Evolutionary conservation across 768 basidiomycete species (phyloP), one percentile per base, ranked within the genome.

Genomic region (Collybia mongolica): DNA sequence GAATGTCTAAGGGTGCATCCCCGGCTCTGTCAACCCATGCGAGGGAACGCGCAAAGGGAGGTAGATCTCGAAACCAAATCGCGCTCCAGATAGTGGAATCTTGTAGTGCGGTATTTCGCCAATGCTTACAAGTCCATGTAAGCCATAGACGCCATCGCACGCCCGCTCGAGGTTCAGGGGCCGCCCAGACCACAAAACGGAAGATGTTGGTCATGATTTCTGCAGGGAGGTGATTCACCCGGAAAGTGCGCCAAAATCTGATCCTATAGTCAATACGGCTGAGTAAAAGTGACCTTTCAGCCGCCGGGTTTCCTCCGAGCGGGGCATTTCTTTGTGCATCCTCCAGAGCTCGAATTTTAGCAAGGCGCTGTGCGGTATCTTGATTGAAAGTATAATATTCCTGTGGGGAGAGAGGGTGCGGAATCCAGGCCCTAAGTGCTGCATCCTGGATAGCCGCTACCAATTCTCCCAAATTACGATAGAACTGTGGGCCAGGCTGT

Each of bases 141-240:
- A 88, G 60, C 44, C 59, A 60, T 28, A 82, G 60, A 43, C 84
- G 82, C 49, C 53, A 60, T 7, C 54, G 48, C 17, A 76, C 65
- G 9, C 73, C 72, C 19, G 61, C 54, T 5, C 54, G 48, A 14
- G 74, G 69, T 38, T 69, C 57, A 38, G 56, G 54, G 18, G 72
- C 59, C n/a, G 79, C 75, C 84, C 82, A 86, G 36, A 72, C 73
- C 32, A 81, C 75, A 57, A 70, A 70, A 51, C 80, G 84, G 56
- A 90, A 79, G 55, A 90, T 84, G 51, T 80, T 75, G 65, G 65
- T 67, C 52, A 89, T 67, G 48, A 90, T 81, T 61, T 90, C 88
- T 24, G 71, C 62, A 2, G 88, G 88, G 3, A 89, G 73, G 28
- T 82, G 73, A 64, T 78, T 79, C 53, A 88, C 67, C 39, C 77